phyloP scores from a whole-genome alignment of 306 rosid genomes.

The Cucurbita ficifolia region DNA sequence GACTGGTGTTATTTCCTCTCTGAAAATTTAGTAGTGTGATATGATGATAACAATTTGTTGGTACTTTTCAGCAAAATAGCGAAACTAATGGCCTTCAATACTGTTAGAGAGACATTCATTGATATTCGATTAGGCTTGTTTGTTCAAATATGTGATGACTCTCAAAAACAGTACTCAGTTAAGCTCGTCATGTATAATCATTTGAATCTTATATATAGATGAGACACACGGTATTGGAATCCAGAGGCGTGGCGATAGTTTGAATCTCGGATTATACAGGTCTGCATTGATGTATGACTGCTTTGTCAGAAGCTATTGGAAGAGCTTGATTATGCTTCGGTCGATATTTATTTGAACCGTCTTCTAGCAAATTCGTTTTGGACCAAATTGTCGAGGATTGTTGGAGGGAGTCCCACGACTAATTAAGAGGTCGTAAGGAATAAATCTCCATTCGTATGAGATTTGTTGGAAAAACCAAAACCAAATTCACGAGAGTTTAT shows the following conservation, averaged over 20 bases:
- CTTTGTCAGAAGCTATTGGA: conserved; percentile 91
- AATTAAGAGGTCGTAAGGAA: too few relatives aligned
- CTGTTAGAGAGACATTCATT: background rate
- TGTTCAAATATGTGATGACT: background rate
- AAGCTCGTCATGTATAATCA: background rate
- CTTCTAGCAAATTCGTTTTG: background rate
- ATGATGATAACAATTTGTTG: background rate
- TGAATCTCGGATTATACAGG: conserved; percentile 87
- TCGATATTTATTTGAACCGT: conserved; percentile 31
- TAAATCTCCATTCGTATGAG: too few relatives aligned
- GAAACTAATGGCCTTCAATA: background rate
- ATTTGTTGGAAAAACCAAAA: too few relatives aligned
- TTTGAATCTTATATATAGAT: conserved; percentile 29
- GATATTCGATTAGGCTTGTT: background rate
- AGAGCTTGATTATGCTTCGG: conserved; percentile 98
- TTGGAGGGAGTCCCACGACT: too few relatives aligned
- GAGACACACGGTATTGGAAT: conserved; percentile 66
- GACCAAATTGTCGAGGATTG: background rate
- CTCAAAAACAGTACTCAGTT: background rate
- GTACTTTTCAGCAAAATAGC: background rate
- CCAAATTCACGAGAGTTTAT: too few relatives aligned
- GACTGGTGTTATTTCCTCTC: background rate
- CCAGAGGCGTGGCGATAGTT: conserved; percentile 92
- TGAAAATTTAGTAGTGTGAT: background rate
- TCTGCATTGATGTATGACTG: conserved; percentile 65